Evolutionary conservation across 2,329 filamentous ascomycete species (phyloP).

Genomic region (Neopestalotiopsis rosae): DNA sequence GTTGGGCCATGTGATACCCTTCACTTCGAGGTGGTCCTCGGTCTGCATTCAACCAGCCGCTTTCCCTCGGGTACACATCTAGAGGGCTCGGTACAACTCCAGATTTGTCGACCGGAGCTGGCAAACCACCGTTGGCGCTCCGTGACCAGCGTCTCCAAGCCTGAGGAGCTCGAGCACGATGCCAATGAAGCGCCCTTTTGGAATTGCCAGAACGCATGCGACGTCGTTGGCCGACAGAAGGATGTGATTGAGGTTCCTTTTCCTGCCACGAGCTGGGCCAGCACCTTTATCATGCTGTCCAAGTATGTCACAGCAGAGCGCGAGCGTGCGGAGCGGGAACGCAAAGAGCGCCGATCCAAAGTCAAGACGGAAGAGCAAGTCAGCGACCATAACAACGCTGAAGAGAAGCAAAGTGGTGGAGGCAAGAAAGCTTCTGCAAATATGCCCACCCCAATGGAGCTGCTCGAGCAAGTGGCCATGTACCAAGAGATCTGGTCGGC

Average conservation of each 20-base stretch:
- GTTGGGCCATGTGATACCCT: conserved; percentile 59
- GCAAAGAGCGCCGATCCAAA: conserved; percentile 14
- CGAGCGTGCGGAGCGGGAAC: conserved; percentile 31
- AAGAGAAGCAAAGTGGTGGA: background rate
- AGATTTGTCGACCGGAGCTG: conserved; percentile 57
- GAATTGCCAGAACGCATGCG: conserved; percentile 56
- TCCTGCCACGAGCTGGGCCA: conserved; percentile 63
- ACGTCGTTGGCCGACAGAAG: conserved; percentile 28
- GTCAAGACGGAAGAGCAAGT: conserved; percentile 32
- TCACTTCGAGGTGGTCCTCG: conserved; percentile 66
- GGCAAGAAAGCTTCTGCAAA: conserved; percentile 19
- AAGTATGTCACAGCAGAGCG: conserved; percentile 48
- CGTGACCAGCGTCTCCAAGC: conserved; percentile 62
- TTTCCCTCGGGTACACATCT: conserved; percentile 66
- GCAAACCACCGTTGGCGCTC: conserved; percentile 66
- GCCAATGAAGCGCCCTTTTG: conserved; percentile 46
- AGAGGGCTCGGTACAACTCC: conserved; percentile 63
- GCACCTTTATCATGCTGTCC: conserved; percentile 61
- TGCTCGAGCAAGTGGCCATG: conserved; percentile 68
- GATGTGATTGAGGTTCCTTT: conserved; percentile 61
- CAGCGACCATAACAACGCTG: conserved; percentile 38
- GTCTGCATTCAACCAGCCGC: conserved; percentile 61
- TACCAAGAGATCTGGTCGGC: conserved; percentile 69
- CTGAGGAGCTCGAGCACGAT: conserved; percentile 55
- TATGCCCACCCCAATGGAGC: conserved; percentile 43